Evolutionary conservation across 257 asterid species (phyloP).

Genomic region (Jaltomata sinuosa): DNA sequence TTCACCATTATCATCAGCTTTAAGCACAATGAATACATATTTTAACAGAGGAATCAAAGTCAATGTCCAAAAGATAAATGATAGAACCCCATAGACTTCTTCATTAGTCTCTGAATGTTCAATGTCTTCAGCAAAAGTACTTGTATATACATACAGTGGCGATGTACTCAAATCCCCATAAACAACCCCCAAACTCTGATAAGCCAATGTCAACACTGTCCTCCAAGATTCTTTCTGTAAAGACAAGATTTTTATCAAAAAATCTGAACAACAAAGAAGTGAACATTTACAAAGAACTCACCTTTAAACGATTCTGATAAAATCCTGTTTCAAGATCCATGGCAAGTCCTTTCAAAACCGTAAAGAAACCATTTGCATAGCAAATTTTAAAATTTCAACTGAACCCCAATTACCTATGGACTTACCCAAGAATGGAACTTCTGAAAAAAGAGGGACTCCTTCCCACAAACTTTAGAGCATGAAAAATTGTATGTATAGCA

Average conservation of each 20-base stretch:
- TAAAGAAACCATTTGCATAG: slow-evolving; percentile 26
- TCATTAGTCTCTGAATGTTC: slow-evolving; percentile 69
- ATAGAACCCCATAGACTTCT: slow-evolving; percentile 73
- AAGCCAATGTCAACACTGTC: slow-evolving; percentile 66
- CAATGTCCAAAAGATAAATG: slow-evolving; percentile 78
- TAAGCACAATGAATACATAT: slow-evolving; percentile 77
- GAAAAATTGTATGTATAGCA: background rate
- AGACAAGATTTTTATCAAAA: background rate
- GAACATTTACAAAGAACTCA: slow-evolving; percentile 7
- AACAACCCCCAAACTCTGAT: slow-evolving; percentile 88
- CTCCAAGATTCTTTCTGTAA: slow-evolving; percentile 86
- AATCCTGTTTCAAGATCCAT: slow-evolving; percentile 75
- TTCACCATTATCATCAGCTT: slow-evolving; percentile 93
- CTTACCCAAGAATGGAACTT: slow-evolving; percentile 18
- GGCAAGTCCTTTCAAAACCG: slow-evolving; percentile 22
- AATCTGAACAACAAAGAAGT: background rate
- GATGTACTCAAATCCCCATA: slow-evolving; percentile 93
- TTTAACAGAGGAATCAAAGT: slow-evolving; percentile 71
- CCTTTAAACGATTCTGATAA: slow-evolving; percentile 51
- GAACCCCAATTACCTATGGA: slow-evolving; percentile 14
- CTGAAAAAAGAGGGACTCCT: background rate
- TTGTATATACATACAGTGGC: slow-evolving; percentile 76
- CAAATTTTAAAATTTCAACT: slow-evolving; percentile 21
- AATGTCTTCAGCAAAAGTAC: slow-evolving; percentile 81
- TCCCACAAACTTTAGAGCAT: background rate